These are phyloP conservation scores for Phytophthora melonis DNA, from an alignment of 352 stramenopile genomes.

Conservation along the genomic window DNA sequence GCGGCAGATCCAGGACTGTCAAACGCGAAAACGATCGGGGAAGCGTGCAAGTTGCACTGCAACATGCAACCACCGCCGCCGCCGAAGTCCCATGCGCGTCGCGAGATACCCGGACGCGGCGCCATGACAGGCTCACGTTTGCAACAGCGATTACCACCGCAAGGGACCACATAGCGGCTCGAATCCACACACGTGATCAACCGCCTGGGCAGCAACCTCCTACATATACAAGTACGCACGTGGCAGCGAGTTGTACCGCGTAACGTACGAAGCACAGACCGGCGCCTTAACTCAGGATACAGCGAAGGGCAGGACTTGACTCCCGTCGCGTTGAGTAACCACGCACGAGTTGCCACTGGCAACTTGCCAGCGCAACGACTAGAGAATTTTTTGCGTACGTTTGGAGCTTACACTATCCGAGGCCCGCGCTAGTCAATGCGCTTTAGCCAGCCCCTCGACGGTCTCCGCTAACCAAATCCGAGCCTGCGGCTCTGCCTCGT, in stretches of 20 bases:
- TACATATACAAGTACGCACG: neutral
- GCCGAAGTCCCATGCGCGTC: neutral
- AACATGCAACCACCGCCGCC: too few relatives aligned
- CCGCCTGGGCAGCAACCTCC: neutral
- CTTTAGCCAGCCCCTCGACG: neutral
- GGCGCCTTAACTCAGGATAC: too few relatives aligned
- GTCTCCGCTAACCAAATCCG: constrained; percentile 9
- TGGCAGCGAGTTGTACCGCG: neutral
- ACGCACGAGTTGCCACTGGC: too few relatives aligned
- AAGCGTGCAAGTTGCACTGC: neutral
- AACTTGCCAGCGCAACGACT: too few relatives aligned
- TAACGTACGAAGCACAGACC: neutral
- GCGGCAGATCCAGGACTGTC: neutral
- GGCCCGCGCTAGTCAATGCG: neutral
- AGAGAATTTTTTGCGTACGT: neutral
- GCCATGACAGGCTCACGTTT: constrained; percentile 16
- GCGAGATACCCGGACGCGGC: neutral
- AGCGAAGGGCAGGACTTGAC: too few relatives aligned
- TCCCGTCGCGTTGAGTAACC: too few relatives aligned
- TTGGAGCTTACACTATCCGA: neutral
- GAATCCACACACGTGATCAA: neutral
- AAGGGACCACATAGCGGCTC: neutral
- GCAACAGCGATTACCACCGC: constrained; percentile 7
- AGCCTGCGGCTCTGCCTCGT: constrained; percentile 2
- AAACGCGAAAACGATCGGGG: neutral